Evolutionary conservation across 495 filamentous ascomycete genomes (phyloP), one percentile per base, ranked within the genome.

Genomic region (Hapsidospora chrysogenum): DNA sequence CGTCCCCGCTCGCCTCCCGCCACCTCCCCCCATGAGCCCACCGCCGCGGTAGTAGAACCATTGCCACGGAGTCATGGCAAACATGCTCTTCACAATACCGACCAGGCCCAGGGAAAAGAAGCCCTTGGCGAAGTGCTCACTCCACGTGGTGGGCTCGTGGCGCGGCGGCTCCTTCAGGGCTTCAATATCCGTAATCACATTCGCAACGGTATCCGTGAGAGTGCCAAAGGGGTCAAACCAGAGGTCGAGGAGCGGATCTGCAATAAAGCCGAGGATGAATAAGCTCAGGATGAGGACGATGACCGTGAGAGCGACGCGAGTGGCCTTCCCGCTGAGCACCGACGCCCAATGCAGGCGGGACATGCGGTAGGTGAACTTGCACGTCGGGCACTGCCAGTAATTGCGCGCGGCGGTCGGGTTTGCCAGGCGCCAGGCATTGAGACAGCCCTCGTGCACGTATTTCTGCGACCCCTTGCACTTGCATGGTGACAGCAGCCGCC

Each of bases 381-480:
- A 97, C 1, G 85, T 94, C 23, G 80, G 81, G 53, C 89, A 97
- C 42, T 80, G 64, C 73, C 76, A 94, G 58, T 70, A 92, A 44
- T 82, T 80, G 32, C 64, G 58, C 33, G 71, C 64, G 42, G 78
- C 74, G 18, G 58, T 46, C 5, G 80, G 79, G 48, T 85, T 74
- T 8, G 78, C 64, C 33, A 76, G 64, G 39, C 89, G 76, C 89
- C 89, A 96, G 20, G 65, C 57, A 49, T 86, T 76, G 14, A 97
- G 63, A 52, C 89, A 97, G n/a, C 74, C 80, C 51, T 93, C 82
- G 53, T 97, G 89, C 22, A 96, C 85, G 61, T 92, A 95, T 56
- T 78, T 78, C 38, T 85, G 81, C 10, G 78, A 81, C 36, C 89
- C 89, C 57, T 80, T 87, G 63, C 89, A 97, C 54, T 76, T 74